Evolutionary conservation across 371 early-diverging fungal species (phyloP), one percentile per base, ranked within the genome.

Genomic region (Apophysomyces ossiformis): DNA sequence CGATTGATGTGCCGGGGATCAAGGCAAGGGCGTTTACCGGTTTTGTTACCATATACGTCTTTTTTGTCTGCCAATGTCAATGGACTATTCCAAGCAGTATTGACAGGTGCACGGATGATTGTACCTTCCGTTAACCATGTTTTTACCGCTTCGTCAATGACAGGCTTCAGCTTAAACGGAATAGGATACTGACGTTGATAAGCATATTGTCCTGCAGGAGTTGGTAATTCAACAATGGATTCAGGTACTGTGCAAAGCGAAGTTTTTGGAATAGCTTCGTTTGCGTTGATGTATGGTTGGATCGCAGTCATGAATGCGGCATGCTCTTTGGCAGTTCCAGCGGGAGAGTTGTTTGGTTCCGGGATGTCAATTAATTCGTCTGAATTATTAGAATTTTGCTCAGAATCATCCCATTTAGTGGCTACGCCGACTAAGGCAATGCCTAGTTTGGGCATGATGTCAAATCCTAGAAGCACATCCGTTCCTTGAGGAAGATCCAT

Each of bases 1-100:
- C 26, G 26, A 1, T 21, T 21, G 26, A 21, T 21, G 26, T 21
- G 26, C 1, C 1, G 26, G 26, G 26, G 26, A 21, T 21, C 26
- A 21, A 21, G 26, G 26, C 26, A 21, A 21, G 26, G 26, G 26
- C 26, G 26, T 21, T 21, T 21, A 21, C 26, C 26, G 1, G 26
- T 21, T 43, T 69, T 43, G 2, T 45, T 45, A 11, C 45, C 45
- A 7, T 11, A 12, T n/a, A 45, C 16, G 47, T 76, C 69, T 50
- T 72, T 73, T 43, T 73, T 73, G 2, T 65, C 66, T 13, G 71
- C 71, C 26, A 21, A 21, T n/a, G n/a, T n/a, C n/a, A n/a, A n/a
- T n/a, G n/a, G n/a, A n/a, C n/a, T n/a, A n/a, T 76, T 76, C 60
- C 66, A 68, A 13, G 47, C 43, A 9, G 26, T 62, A 21, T 66